phyloP scores from a whole-genome alignment of 345 rosid species.

The Melaleuca alternifolia region DNA sequence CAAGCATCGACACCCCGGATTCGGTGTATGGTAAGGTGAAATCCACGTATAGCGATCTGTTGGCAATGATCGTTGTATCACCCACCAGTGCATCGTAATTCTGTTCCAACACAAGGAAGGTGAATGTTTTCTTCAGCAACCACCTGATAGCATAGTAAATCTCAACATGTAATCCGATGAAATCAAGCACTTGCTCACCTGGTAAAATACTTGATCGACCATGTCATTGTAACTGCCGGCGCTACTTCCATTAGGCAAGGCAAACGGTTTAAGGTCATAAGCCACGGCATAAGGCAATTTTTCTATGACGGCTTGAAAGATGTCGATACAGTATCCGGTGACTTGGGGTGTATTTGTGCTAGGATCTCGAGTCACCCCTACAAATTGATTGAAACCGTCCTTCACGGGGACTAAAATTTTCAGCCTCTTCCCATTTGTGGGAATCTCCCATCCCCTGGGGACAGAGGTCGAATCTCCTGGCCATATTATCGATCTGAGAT shows the following conservation, averaged over 20 bases:
- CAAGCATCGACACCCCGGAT: not conserved
- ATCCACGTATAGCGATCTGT: not conserved
- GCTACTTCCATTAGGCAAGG: fast-evolving
- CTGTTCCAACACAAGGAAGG: not conserved
- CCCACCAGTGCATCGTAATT: not conserved
- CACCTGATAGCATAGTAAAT: not conserved
- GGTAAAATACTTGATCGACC: not conserved
- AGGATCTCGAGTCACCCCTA: fast-evolving
- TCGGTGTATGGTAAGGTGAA: not conserved
- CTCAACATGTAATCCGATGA: not conserved
- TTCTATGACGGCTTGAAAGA: not conserved
- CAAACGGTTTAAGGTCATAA: not conserved
- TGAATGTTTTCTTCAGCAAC: not conserved
- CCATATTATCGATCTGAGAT: not conserved
- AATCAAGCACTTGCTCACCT: not conserved
- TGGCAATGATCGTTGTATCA: not conserved
- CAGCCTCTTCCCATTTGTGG: not conserved
- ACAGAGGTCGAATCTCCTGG: not conserved
- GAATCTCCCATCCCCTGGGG: not conserved
- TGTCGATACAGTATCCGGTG: not conserved
- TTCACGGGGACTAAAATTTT: not conserved
- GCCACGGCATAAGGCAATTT: not conserved
- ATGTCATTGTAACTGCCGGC: not conserved
- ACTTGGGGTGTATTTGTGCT: not conserved
- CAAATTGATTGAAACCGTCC: fast-evolving